Conservation (phyloP, 306 rosid species). For the Dryas alaskensis region DNA sequence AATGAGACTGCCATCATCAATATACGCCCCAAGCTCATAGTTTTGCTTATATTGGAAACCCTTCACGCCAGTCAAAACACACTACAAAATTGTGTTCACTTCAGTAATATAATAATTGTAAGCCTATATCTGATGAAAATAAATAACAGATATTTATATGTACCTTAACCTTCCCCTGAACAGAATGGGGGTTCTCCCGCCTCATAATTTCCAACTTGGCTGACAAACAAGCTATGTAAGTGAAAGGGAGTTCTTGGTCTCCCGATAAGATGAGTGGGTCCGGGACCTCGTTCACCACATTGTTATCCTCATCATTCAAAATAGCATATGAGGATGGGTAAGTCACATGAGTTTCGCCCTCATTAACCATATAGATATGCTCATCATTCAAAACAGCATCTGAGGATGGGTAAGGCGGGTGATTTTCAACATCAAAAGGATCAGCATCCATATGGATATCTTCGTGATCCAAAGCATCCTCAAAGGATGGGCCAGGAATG, state of each 20-base stretch:
- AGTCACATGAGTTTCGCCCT: conserved; percentile 16
- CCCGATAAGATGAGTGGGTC: conserved; percentile 46
- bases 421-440: conserved; percentile 25
- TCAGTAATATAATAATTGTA: conserved; percentile 19
- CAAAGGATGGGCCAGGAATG: conserved; percentile 30
- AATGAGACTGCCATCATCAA: conserved; percentile 94
- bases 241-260: conserved; percentile 66
- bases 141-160: conserved; percentile 16
- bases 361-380: conserved; percentile 18
- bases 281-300: conserved; percentile 40
- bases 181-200: conserved; percentile 30
- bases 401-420: conserved; percentile 32
- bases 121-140: conserved; percentile 1
- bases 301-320: conserved; percentile 15
- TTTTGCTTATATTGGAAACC: conserved; percentile 64
- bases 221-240: conserved; percentile 81
- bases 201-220: conserved; percentile 66
- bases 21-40: conserved; percentile 73
- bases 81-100: conserved; percentile 49
- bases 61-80: conserved; percentile 89
- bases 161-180: conserved; percentile 84
- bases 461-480: conserved; percentile 28
- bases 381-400: conserved; percentile 31
- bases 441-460: conserved; percentile 35
- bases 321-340: conserved; percentile 26